Evolutionary conservation across 164 flowering plant genomes (phyloP), one percentile per base, ranked within the genome.

Genomic region (Macadamia integrifolia): DNA sequence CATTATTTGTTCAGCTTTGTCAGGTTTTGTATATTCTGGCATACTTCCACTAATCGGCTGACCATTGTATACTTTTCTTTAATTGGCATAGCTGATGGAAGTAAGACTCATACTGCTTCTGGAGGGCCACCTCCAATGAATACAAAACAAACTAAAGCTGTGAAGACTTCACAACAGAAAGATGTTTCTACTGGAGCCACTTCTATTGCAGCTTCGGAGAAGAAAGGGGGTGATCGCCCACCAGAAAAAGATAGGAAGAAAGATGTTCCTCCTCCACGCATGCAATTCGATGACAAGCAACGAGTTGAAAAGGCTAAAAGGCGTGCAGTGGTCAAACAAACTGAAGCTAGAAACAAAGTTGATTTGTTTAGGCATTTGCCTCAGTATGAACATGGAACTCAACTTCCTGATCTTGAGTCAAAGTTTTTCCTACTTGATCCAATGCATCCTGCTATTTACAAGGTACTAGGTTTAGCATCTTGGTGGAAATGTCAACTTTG

Each of bases 361-460:
- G 89, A 88, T 61, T 72, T 79, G 11, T 79, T 79, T 35, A 35
- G 40, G 40, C 40, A 35, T 35, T 35, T 35, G 40, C 40, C 40
- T 35, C 40, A 35, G 5, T 35, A 35, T 35, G 40, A 35, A 35
- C 5, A 35, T 35, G 40, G 40, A 5, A 35, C 40, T 35, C 40
- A 35, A 35, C 40, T 35, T 35, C 40, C 40, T 35, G 40, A 35
- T 35, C 40, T 35, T 35, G 40, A 35, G 40, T 35, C 40, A 35
- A 35, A 35, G 40, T 35, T 35, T 35, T 35, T 35, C 40, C 5
- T 35, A 35, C 83, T 84, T 62, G 87, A 87, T 70, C 78, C 82
- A 28, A 70, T 88, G 76, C 93, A 88, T 81, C 89, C 89, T 63
- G 81, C 93, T 58, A 87, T 88, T 44, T 82, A 82, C 81, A 88